Percentiles rank a stretch among this genome's conserved stretches.
Evolutionary conservation across 805 yeast species (phyloP).

Genomic region (Metschnikowia lochheadii): DNA sequence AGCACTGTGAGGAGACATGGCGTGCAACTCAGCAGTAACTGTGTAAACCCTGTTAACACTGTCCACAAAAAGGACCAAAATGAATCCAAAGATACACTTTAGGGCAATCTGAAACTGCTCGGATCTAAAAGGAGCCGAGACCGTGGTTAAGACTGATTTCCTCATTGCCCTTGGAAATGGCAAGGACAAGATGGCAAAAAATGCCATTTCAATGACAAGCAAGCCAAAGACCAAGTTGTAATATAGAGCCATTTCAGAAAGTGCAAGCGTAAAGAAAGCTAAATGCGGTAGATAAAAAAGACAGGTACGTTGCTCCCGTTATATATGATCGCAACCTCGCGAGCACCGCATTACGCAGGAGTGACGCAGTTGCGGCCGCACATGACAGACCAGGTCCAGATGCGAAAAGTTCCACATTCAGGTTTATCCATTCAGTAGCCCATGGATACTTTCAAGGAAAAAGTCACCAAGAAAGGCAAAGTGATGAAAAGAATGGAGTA

Average conservation of each 20-base stretch:
- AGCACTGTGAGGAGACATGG: constrained; percentile 21
- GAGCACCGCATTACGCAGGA: constrained; percentile 5
- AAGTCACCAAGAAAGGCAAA: constrained; percentile 71
- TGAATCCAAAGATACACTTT: constrained; percentile 79
- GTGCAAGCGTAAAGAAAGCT: neutral
- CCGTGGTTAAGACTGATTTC: constrained; percentile 57
- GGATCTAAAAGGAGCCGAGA: constrained; percentile 66
- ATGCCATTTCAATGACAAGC: constrained; percentile 69
- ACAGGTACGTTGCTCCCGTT: neutral
- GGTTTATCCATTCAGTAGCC: constrained; percentile 5
- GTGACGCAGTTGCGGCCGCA: neutral
- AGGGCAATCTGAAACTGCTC: constrained; percentile 71
- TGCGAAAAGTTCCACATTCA: too few species aligned
- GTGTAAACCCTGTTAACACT: constrained; percentile 78
- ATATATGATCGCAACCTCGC: constrained; percentile 3
- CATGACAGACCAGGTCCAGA: neutral
- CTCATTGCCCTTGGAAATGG: constrained; percentile 81
- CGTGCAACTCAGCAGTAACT: constrained; percentile 58
- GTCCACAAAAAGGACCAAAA: constrained; percentile 79
- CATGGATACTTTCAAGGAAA: constrained; percentile 52
- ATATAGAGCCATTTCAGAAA: constrained; percentile 37
- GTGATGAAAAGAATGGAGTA: constrained; percentile 65
- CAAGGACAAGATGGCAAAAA: constrained; percentile 74
- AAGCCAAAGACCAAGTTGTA: constrained; percentile 63
- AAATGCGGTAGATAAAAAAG: neutral